Base-by-base conservation (phyloP, 2,329 filamentous ascomycete species). In the Trichoderma sp. region DNA sequence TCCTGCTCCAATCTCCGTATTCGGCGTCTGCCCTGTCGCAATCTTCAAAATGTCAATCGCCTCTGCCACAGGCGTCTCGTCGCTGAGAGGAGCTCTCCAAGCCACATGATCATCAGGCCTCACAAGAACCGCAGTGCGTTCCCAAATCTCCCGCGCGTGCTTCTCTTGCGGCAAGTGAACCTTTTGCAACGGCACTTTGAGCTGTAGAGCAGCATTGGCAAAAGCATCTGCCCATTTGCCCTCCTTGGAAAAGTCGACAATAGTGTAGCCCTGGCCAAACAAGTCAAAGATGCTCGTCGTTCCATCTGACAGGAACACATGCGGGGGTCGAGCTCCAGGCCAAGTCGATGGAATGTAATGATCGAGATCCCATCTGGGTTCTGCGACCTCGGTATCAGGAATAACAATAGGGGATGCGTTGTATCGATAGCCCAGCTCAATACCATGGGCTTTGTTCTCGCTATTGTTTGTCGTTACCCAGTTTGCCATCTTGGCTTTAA, bases 401-500 rank as follows among this genome's bases (percentile, higher is more conserved):
- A 59, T 24, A 43, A 67, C 10, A 21, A 67, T 3, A 2, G 64
- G 64, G 5, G 64, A 67, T 35, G 29, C 40, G 37, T 62, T 66
- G 56, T 76, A 75, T 11, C 72, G 66, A 59, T 77, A 76, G 3
- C 71, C 76, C 72, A 78, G 70, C 60, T 77, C 76, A 24, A 77
- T 73, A 2, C 76, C 76, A 16, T 71, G 70, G 27, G 75, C 73
- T 37, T 72, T 73, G 59, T 76, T 76, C 65, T 78, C 76, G 3
- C 68, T 71, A 40, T 77, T 72, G 27, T 76, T 70, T 14, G 61
- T 47, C 4, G 43, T 19, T 14, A 64, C 19, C 21, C 8, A 64
- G 6, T 55, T 6, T 6, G 47, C 61, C 8, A 53, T 35, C 24
- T 53, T 29, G 14, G 33, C 31, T 6, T 40, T 64, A 10, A 55